Conservation (phyloP, 192 early-diverging fungal species). For the Phlyctochytrium bullatum region DNA sequence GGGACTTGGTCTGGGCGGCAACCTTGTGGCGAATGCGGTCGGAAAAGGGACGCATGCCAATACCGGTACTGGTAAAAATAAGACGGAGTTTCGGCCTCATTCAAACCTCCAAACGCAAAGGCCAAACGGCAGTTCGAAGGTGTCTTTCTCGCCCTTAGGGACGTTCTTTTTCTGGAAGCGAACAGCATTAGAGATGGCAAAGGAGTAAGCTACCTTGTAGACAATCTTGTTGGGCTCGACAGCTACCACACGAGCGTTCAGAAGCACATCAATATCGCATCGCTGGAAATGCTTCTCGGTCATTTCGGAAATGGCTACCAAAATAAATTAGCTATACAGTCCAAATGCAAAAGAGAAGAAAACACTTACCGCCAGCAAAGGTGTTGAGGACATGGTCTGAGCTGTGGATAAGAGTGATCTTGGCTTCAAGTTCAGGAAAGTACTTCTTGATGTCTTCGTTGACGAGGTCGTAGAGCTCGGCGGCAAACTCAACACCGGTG, state of each 20-base stretch:
- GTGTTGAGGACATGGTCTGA: conserved; percentile 73
- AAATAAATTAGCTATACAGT: neutral
- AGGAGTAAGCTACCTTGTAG: conserved; percentile 34
- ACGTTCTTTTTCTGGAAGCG: conserved; percentile 32
- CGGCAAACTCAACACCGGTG: conserved; percentile 69
- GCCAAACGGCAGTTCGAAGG: conserved; percentile 46
- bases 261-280: conserved; percentile 64
- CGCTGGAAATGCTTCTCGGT: conserved; percentile 65
- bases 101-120: conserved; percentile 31
- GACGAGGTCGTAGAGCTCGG: conserved; percentile 36
- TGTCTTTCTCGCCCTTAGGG: conserved; percentile 40
- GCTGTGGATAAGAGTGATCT: conserved; percentile 64
- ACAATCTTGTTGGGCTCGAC: conserved; percentile 54
- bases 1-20: conserved; percentile 50
- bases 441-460: conserved; percentile 39
- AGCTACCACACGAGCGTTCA: conserved; percentile 62
- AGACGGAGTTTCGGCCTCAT: neutral
- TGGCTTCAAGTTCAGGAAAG: conserved; percentile 62
- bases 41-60: conserved; percentile 35
- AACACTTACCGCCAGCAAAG: conserved; percentile 44
- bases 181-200: neutral
- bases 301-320: conserved; percentile 57
- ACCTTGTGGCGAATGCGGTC: conserved; percentile 31
- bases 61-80: conserved; percentile 38
- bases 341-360: neutral